Percentiles rank a stretch among this genome's conserved stretches.
phyloP scores from a whole-genome alignment of 2,329 filamentous ascomycete genomes.

The Pseudogymnoascus sp. region DNA sequence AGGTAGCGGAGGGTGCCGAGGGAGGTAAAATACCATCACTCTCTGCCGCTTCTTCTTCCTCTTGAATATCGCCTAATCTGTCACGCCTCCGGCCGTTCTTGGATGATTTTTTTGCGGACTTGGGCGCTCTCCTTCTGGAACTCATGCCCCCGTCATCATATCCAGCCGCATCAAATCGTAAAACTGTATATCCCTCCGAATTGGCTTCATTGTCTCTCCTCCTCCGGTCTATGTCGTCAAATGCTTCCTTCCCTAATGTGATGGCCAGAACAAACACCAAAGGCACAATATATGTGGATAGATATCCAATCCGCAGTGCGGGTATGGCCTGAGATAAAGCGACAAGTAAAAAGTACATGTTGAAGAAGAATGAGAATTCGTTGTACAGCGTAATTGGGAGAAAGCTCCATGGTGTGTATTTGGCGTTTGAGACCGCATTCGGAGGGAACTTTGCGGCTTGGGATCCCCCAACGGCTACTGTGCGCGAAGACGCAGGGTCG shows the following conservation, averaged over 20 bases:
- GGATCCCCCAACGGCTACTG: conserved; percentile 65
- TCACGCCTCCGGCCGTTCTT: conserved; percentile 35
- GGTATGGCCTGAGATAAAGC: conserved; percentile 91
- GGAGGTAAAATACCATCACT: conserved; percentile 34
- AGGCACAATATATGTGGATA: conserved; percentile 89
- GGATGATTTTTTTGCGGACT: conserved; percentile 34
- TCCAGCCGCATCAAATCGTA: conserved; percentile 60
- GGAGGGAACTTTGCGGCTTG: conserved; percentile 75
- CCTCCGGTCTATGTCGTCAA: conserved; percentile 82
- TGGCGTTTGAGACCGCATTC: conserved; percentile 92
- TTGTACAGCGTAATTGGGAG: conserved; percentile 92
- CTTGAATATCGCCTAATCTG: conserved; percentile 58
- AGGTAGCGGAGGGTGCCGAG: conserved; percentile 39
- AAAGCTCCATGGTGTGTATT: conserved; percentile 94
- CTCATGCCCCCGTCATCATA: conserved; percentile 27
- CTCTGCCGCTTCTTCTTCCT: conserved; percentile 56
- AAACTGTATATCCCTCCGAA: conserved; percentile 74
- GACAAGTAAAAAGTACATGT: conserved; percentile 96
- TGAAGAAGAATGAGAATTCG: conserved; percentile 99
- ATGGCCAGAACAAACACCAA: conserved; percentile 86
- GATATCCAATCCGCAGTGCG: conserved; percentile 81
- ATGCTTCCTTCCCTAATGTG: conserved; percentile 90
- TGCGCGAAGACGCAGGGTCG: conserved; percentile 64
- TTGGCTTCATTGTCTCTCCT: conserved; percentile 90
- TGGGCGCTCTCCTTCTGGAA: conserved; percentile 39